Conservation (phyloP, 371 early-diverging fungal genomes). For the Saksenaea oblongispora region DNA sequence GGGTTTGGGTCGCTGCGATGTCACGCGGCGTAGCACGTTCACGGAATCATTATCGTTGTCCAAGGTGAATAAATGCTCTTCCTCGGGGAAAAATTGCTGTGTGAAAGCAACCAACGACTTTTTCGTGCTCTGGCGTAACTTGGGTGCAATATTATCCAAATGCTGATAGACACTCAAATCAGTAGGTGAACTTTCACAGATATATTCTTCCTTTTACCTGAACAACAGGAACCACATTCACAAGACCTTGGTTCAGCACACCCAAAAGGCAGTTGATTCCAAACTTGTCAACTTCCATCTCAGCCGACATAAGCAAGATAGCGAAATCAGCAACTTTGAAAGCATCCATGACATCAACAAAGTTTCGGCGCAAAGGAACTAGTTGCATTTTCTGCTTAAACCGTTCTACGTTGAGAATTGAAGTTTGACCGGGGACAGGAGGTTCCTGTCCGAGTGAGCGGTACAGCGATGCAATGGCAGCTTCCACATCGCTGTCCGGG, state of each 20-base stretch:
- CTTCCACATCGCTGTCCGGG: constrained; percentile 65
- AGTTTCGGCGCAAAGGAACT: constrained; percentile 63
- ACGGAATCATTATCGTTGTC: constrained; percentile 58
- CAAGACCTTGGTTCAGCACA: constrained; percentile 87
- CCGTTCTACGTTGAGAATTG: constrained; percentile 50
- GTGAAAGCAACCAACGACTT: constrained; percentile 84
- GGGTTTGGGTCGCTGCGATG: constrained; percentile 75
- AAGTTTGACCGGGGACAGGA: constrained; percentile 27
- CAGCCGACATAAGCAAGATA: constrained; percentile 82
- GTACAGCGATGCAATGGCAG: constrained; percentile 59
- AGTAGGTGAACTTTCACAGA: not conserved
- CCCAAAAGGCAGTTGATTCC: constrained; percentile 81
- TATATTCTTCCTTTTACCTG: constrained; percentile 47
- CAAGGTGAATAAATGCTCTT: constrained; percentile 66
- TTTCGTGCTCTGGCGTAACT: constrained; percentile 73
- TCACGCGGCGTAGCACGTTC: constrained; percentile 65
- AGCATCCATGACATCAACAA: constrained; percentile 83
- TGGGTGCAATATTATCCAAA: constrained; percentile 61
- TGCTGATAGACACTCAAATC: constrained; percentile 40
- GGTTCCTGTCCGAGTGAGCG: constrained; percentile 52
- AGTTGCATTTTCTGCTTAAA: constrained; percentile 90
- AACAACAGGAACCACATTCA: constrained; percentile 70
- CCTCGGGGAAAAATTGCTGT: constrained; percentile 85
- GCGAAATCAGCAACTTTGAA: constrained; percentile 91
- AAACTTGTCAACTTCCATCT: constrained; percentile 91